Conservation (phyloP, 2,329 filamentous ascomycete species). For the Pseudocercospora pini-densiflorae region DNA sequence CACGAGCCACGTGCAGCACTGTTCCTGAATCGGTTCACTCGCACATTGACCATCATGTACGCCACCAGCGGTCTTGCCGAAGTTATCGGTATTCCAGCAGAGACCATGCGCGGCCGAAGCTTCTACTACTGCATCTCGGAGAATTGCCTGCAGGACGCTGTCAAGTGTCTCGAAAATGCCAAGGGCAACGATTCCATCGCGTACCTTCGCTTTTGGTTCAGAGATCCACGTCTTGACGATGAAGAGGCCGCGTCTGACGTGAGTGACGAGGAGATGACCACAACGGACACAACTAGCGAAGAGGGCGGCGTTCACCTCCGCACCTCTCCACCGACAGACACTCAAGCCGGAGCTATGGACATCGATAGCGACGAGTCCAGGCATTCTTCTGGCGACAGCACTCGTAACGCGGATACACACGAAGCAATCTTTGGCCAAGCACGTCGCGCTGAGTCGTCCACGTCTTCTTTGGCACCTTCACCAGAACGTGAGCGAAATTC, state of each 20-base stretch:
- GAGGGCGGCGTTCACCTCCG: conserved; percentile 55
- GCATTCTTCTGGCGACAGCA: conserved; percentile 54
- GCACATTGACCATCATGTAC: conserved; percentile 83
- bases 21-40: conserved; percentile 84
- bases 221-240: conserved; percentile 68
- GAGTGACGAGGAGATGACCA: conserved; percentile 52
- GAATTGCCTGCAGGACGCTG: conserved; percentile 75
- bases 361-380: conserved; percentile 34
- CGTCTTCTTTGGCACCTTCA: conserved; percentile 38
- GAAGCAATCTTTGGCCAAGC: conserved; percentile 51
- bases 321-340: conserved; percentile 35
- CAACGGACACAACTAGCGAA: conserved; percentile 51
- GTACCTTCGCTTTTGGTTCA: conserved; percentile 83
- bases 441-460: conserved; percentile 43
- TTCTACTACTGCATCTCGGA: conserved; percentile 88
- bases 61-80: conserved; percentile 75
- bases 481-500: conserved; percentile 33
- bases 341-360: conserved; percentile 23
- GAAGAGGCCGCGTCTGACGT: conserved; percentile 41
- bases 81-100: conserved; percentile 74
- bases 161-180: conserved; percentile 79
- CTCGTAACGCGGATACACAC: conserved; percentile 43
- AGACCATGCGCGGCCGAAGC: conserved; percentile 73
- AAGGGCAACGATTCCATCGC: conserved; percentile 92
- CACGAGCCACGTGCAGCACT: conserved; percentile 83